These are phyloP conservation scores for Pythium scleroteichum DNA, from an alignment of 352 stramenopile genomes.

Conservation along the genomic window DNA sequence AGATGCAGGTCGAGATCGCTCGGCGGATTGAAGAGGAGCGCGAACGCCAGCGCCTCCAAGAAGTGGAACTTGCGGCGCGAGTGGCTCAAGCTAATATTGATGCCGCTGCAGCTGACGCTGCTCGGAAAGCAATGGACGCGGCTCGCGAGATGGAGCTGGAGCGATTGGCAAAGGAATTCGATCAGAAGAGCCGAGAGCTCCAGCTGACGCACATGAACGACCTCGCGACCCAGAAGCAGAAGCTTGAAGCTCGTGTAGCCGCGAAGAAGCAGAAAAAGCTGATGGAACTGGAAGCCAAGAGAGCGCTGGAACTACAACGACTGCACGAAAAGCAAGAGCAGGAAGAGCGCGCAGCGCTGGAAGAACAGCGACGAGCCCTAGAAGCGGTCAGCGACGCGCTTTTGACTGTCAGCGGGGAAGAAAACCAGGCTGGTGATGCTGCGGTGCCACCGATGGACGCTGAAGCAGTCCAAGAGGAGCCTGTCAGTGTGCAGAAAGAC, in stretches of 20 bases:
- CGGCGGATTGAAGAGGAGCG: conserved; percentile 53
- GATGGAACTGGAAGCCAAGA: conserved; percentile 70
- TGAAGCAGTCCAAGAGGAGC: conserved; percentile 20
- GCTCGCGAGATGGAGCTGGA: conserved; percentile 52
- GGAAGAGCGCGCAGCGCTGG: conserved; percentile 37
- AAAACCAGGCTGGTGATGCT: background rate
- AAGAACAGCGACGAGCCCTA: conserved; percentile 35
- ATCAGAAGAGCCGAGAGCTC: conserved; percentile 62
- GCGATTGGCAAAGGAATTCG: conserved; percentile 63
- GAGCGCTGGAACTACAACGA: conserved; percentile 50
- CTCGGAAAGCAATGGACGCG: conserved; percentile 47
- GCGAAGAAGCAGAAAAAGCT: conserved; percentile 80
- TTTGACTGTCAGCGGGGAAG: background rate
- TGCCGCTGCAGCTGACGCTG: conserved; percentile 38
- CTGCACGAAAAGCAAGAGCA: conserved; percentile 47
- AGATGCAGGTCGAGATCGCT: conserved; percentile 36
- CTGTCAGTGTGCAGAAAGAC: background rate
- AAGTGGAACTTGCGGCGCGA: conserved; percentile 40
- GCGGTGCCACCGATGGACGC: background rate
- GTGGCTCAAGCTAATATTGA: conserved; percentile 42
- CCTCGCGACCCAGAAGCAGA: conserved; percentile 58
- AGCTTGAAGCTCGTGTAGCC: conserved; percentile 69
- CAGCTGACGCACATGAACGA: conserved; percentile 59
- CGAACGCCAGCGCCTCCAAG: conserved; percentile 50
- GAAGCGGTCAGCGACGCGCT: conserved; percentile 30